Conservation (phyloP, 768 basidiomycete species). For the Leucocoprinus leucothites region DNA sequence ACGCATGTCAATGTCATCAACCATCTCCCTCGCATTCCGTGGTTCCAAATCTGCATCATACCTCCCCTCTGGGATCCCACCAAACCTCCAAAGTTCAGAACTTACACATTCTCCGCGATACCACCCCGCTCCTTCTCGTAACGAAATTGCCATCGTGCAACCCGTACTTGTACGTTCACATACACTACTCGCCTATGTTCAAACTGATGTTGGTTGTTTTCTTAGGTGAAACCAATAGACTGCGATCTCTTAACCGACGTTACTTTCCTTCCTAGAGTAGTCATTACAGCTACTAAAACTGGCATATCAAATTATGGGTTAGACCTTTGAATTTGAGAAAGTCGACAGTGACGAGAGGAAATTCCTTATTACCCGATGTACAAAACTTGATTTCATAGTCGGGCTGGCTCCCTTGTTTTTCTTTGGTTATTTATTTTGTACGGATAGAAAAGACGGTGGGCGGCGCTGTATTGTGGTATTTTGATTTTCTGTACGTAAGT, state of each 20-base stretch:
- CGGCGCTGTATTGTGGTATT: too few species aligned
- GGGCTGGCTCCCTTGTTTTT: too few species aligned
- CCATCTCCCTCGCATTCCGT: constrained; percentile 67
- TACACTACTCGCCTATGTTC: too few species aligned
- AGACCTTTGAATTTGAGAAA: constrained; percentile 59
- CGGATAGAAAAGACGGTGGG: neutral
- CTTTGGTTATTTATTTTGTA: neutral
- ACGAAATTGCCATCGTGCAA: constrained; percentile 87
- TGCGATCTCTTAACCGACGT: constrained; percentile 73
- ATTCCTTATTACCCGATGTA: constrained; percentile 16
- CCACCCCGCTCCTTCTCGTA: constrained; percentile 87
- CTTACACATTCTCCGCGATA: constrained; percentile 49
- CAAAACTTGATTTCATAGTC: constrained; percentile 24
- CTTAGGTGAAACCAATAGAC: constrained; percentile 83
- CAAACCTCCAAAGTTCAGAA: constrained; percentile 29
- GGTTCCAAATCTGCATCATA: constrained; percentile 60
- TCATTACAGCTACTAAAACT: constrained; percentile 75
- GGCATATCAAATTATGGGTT: constrained; percentile 83
- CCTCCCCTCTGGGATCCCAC: constrained; percentile 40
- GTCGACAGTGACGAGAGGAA: constrained; percentile 20
- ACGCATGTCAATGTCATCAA: constrained; percentile 76
- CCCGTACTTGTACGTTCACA: constrained; percentile 73
- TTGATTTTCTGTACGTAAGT: too few species aligned
- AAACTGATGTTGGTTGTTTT: too few species aligned
- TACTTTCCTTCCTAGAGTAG: constrained; percentile 71